Percentiles rank a stretch among this genome's conserved stretches.
These are phyloP conservation scores for Hemisphaericaspora nanyangensis DNA, from an alignment of 805 yeast genomes.

Conservation along the genomic window DNA sequence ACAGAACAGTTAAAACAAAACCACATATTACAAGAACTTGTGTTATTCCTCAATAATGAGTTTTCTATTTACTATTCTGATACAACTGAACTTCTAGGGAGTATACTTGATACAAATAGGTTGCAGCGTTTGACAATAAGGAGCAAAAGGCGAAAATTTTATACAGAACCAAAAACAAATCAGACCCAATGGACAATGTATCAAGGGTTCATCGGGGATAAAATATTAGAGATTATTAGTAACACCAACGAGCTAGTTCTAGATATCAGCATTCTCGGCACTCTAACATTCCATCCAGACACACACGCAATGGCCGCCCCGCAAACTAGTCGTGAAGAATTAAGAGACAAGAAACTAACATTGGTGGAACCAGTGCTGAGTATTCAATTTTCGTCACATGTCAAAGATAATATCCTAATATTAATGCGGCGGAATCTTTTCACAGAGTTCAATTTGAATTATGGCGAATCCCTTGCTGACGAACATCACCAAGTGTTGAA, in stretches of 20 bases:
- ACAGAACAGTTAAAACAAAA: neutral
- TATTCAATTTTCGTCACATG: slow-evolving; percentile 9
- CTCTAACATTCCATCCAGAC: slow-evolving; percentile 7
- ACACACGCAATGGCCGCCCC: too few species aligned
- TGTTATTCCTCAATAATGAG: slow-evolving; percentile 1
- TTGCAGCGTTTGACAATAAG: slow-evolving; percentile 2
- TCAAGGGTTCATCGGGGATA: slow-evolving; percentile 2
- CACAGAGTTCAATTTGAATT: slow-evolving; percentile 16
- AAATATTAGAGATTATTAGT: neutral
- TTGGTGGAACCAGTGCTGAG: slow-evolving; percentile 21
- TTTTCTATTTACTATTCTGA: slow-evolving; percentile 6
- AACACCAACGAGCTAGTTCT: neutral
- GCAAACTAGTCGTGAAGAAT: neutral
- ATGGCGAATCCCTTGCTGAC: slow-evolving; percentile 27
- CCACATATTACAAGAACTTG: neutral
- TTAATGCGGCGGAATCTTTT: slow-evolving; percentile 10
- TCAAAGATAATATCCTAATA: slow-evolving; percentile 10
- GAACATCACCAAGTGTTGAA: slow-evolving; percentile 20
- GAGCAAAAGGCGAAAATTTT: slow-evolving; percentile 2
- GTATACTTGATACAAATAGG: neutral
- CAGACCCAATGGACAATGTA: slow-evolving; percentile 5
- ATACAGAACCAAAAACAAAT: neutral
- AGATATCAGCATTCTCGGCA: slow-evolving; percentile 5
- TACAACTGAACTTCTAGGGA: slow-evolving; percentile 3
- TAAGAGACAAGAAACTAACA: slow-evolving; percentile 7